Percentiles rank a stretch among this genome's conserved stretches.
These are phyloP conservation scores for Schwanniomyces pseudopolymorphus DNA, from an alignment of 805 yeast genomes.

Conservation along the genomic window DNA sequence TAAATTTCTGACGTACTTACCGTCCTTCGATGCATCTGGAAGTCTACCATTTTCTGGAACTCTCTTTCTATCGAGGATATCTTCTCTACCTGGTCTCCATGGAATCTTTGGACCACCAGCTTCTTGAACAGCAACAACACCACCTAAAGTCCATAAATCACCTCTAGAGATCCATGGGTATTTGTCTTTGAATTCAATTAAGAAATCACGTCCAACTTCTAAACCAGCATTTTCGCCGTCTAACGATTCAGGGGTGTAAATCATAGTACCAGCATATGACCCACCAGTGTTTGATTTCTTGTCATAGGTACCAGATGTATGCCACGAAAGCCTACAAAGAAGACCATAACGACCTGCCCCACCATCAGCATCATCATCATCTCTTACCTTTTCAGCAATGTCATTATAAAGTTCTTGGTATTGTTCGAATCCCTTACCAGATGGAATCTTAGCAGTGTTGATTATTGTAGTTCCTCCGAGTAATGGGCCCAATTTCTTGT, in stretches of 20 bases:
- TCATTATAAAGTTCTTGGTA: conserved; percentile 71
- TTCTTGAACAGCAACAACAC: conserved; percentile 76
- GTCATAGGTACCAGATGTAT: conserved; percentile 33
- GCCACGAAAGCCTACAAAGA: conserved; percentile 41
- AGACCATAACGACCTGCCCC: conserved; percentile 40
- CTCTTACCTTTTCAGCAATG: conserved; percentile 62
- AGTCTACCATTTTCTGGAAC: conserved; percentile 68
- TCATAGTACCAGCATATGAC: conserved; percentile 39
- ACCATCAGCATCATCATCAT: conserved; percentile 35
- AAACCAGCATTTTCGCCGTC: conserved; percentile 62
- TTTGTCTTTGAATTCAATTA: conserved; percentile 54
- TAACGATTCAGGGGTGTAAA: conserved; percentile 27
- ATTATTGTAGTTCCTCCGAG: conserved; percentile 23
- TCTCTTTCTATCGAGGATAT: conserved; percentile 46
- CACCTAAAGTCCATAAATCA: conserved; percentile 77
- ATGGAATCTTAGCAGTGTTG: conserved; percentile 34
- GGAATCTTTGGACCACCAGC: conserved; percentile 74
- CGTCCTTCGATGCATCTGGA: conserved; percentile 70
- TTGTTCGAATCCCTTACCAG: conserved; percentile 44
- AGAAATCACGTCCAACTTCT: conserved; percentile 53
- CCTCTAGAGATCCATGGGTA: conserved; percentile 76
- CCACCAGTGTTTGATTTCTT: conserved; percentile 30
- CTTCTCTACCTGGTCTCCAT: conserved; percentile 84
- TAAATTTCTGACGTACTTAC: conserved; percentile 61
- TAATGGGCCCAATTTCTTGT: conserved; percentile 10